Evolutionary conservation across 495 filamentous ascomycete genomes (phyloP).

Genomic region (Xylaria grammica): DNA sequence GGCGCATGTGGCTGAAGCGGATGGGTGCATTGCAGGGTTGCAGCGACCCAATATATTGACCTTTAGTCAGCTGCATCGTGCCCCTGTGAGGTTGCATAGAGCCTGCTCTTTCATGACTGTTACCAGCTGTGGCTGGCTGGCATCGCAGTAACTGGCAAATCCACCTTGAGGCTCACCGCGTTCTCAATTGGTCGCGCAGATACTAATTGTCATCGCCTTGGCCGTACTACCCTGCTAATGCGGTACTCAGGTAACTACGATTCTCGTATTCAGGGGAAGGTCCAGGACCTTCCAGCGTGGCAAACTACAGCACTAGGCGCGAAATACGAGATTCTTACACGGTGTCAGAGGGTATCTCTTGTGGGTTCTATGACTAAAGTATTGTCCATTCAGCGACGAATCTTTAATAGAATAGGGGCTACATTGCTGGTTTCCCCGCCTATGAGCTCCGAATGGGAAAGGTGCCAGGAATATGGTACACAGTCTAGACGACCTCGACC

Average conservation of each 20-base stretch:
- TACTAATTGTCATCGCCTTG: not conserved
- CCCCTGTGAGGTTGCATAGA: too few species aligned
- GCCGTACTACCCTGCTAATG: too few species aligned
- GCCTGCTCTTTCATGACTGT: too few species aligned
- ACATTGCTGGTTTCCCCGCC: too few species aligned
- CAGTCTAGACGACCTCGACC: not conserved
- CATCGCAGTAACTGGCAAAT: not conserved
- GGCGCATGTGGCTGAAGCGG: not conserved
- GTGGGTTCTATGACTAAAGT: not conserved
- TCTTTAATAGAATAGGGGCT: too few species aligned
- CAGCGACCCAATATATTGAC: not conserved
- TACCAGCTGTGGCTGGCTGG: not conserved
- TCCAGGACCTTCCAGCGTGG: not conserved
- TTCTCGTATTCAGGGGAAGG: not conserved
- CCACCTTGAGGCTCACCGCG: not conserved
- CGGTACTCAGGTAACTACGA: not conserved
- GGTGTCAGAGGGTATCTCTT: not conserved
- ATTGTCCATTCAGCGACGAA: not conserved
- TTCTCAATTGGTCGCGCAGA: not conserved
- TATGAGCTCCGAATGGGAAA: not conserved
- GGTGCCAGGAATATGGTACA: not conserved
- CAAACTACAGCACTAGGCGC: not conserved
- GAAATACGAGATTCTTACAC: not conserved
- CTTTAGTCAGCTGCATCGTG: not conserved
- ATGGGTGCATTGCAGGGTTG: not conserved